Conservation (phyloP, 306 rosid genomes). For the Senna siamea region DNA sequence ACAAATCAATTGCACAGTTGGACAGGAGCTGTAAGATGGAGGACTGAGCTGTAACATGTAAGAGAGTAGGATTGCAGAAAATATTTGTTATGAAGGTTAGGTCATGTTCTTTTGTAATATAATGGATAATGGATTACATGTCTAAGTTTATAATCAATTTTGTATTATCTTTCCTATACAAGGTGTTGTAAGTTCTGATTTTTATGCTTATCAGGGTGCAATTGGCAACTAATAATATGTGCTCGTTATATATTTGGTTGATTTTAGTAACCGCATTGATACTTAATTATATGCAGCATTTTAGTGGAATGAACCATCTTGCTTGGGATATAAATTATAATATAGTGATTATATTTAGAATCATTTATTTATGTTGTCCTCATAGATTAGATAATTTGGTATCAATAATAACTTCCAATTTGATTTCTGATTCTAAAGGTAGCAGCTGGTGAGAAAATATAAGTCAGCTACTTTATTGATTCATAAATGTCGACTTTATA, state of each 20-base stretch:
- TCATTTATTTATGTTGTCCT: constrained; percentile 16
- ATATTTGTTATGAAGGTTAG: constrained; percentile 53
- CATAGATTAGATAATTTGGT: constrained; percentile 1
- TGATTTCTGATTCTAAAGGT: constrained; percentile 23
- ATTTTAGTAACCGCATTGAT: constrained; percentile 12
- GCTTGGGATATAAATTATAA: constrained; percentile 1
- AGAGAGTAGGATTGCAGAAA: constrained; percentile 60
- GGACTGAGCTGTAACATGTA: constrained; percentile 60
- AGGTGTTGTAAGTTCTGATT: constrained; percentile 35
- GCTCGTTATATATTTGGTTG: constrained; percentile 5
- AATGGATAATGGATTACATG: constrained; percentile 35
- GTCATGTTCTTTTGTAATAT: constrained; percentile 56
- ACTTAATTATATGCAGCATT: not conserved
- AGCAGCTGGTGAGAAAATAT: constrained; percentile 15
- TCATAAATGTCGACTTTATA: not conserved
- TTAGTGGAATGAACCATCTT: not conserved
- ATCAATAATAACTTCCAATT: not conserved
- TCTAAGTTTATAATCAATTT: constrained; percentile 50
- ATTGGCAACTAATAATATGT: constrained; percentile 39
- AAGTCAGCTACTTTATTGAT: not conserved
- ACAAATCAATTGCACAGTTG: constrained; percentile 53
- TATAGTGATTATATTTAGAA: constrained; percentile 26
- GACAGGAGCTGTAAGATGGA: constrained; percentile 61
- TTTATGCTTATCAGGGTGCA: constrained; percentile 33
- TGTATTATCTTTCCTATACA: constrained; percentile 41